Base-by-base conservation (phyloP, 495 filamentous ascomycete genomes). In the Cercophora sp. region DNA sequence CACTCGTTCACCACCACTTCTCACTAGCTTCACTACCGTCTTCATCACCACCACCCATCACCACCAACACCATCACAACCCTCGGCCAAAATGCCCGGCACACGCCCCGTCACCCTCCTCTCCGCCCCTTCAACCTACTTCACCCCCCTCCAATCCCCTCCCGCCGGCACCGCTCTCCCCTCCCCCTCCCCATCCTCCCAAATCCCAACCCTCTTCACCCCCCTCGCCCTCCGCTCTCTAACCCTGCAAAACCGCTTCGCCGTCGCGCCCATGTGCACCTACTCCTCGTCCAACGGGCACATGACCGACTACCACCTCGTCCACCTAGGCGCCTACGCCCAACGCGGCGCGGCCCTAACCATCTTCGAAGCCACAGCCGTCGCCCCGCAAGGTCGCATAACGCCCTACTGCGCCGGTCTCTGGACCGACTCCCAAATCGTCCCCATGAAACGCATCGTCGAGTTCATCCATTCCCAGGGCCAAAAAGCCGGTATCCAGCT, bases 301-400 rank as follows among this genome's bases (percentile, higher is more conserved):
- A 57, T 62, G 52, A 65, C 57, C 9, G 59, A 62, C 34, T 70
- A 55, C 55, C 65, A 67, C 52, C 47, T 61, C 6, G 45, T 67
- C 9, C 74, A 78, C 50, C 65, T 74, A 8, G 75, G 74, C 19
- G 79, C 77, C 18, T 84, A 86, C 48, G 75, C 79, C 26, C 71
- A 75, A 53, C 79, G 84, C n/a, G 88, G 88, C 6, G 78, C 85
- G 0, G 85, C 82, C 1, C 70, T 89, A 8, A 63, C 81, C 37
- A 82, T 89, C 54, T 76, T 90, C 25, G 88, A 93, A 68, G 86
- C 87, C 10, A 88, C 86, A 0, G 76, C 80, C 20, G 85, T 92
- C 6, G 63, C 74, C 1, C 73, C 87, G 6, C 75, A 89, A 52
- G 88, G 88, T n/a, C 75, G 88, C 2, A 91, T 92, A 69, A 84